These are phyloP conservation scores for Cutaneotrichosporon cutaneum DNA, from an alignment of 1,284 basidiomycete genomes.

Conservation along the genomic window DNA sequence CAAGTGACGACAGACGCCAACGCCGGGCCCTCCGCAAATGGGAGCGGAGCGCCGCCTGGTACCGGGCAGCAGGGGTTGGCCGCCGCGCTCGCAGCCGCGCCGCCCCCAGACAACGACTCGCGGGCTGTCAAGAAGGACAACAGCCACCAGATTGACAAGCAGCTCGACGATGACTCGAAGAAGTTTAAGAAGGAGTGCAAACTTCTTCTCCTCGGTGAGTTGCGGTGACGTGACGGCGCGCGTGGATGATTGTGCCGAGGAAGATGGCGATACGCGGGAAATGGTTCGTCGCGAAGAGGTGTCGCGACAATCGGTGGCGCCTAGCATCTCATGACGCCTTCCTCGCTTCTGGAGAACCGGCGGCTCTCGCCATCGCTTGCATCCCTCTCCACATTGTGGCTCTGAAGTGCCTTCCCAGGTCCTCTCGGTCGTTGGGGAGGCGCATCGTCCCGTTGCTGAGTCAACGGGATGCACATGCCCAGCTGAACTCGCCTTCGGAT, in stretches of 20 bases:
- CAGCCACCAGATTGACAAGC: conserved; percentile 60
- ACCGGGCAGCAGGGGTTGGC: conserved; percentile 33
- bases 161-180: conserved; percentile 59
- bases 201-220: conserved; percentile 82
- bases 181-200: conserved; percentile 88
- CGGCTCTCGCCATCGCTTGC: too few relatives aligned
- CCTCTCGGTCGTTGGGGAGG: too few relatives aligned
- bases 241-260: not conserved
- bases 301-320: too few relatives aligned
- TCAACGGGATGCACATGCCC: too few relatives aligned
- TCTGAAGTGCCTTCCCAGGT: too few relatives aligned
- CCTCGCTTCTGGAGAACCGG: too few relatives aligned
- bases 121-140: conserved; percentile 57
- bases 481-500: too few relatives aligned
- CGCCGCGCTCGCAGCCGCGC: conserved; percentile 39
- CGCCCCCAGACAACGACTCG: conserved; percentile 13
- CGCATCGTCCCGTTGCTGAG: not conserved
- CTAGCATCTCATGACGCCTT: too few relatives aligned
- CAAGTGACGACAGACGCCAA: not conserved
- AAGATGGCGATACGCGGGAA: not conserved
- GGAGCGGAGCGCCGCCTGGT: not conserved
- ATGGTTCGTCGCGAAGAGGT: not conserved
- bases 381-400: too few relatives aligned
- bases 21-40: conserved; percentile 17
- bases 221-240: not conserved